Evolutionary conservation across 2,329 filamentous ascomycete genomes (phyloP), one percentile per base, ranked within the genome.

Genomic region (Penicillium expansum): DNA sequence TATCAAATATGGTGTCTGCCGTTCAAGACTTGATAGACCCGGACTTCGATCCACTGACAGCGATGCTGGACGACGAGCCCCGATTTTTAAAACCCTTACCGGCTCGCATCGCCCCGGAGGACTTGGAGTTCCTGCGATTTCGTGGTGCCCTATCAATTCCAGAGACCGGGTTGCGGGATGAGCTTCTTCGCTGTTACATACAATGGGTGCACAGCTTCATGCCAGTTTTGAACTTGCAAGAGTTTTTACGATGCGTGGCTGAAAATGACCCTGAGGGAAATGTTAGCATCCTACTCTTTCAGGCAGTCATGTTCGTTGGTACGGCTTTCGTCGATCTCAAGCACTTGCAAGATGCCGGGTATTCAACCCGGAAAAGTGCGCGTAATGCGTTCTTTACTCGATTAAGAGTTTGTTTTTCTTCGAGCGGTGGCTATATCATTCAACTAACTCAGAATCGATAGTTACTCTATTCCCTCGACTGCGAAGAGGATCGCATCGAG

Each of bases 181-280:
- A 91, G 55, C 80, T 96, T 27, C 77, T 96, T 6, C 84, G 86
- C 63, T 86, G 86, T 22, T 96, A 93, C 70, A 82, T 92, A 63
- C 89, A 94, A 76, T 95, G 87, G 73, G 90, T 96, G 11, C 88
- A 96, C 71, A 91, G 91, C 13, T 96, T 90, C 71, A 94, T 96
- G 90, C 92, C 92, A 13, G 80, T 95, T 41, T 75, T 96, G 62
- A 90, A 85, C 54, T 65, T 85, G 42, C 80, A 83, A 59, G 81
- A 84, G 27, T 80, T 85, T 58, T 67, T 85, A 5, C 69, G 71
- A 51, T 69, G 69, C 18, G 89, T 75, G 68, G 88, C 64, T 74
- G 83, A 70, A 75, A 84, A 67, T 83, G 88, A 92, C 69, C 89
- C 88, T 4, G 78, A 82, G 45, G 81, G 83, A 56, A 86, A 87